Percentiles rank a stretch among this genome's conserved stretches.
These are phyloP conservation scores for Pulveroboletus sp. DNA, from an alignment of 768 basidiomycete species.

Conservation along the genomic window DNA sequence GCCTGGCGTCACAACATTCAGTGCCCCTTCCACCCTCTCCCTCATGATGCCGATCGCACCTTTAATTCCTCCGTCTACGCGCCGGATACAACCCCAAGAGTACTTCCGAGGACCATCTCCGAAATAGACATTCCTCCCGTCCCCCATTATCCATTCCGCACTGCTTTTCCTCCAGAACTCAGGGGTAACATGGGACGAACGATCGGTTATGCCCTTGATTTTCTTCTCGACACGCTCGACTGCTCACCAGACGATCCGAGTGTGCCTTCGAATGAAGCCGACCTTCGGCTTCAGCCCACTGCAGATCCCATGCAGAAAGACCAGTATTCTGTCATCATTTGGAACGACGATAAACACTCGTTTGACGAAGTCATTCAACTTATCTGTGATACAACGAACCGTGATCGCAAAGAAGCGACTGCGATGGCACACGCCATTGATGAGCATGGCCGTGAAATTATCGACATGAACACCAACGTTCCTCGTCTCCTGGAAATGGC, in stretches of 20 bases:
- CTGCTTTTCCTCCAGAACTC: conserved; percentile 56
- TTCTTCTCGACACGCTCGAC: conserved; percentile 76
- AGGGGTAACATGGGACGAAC: conserved; percentile 71
- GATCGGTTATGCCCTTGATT: conserved; percentile 75
- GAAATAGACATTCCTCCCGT: conserved; percentile 55
- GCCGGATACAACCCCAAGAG: conserved; percentile 39
- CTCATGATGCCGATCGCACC: conserved; percentile 14
- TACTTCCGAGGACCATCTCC: conserved; percentile 35
- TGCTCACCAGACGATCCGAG: conserved; percentile 74
- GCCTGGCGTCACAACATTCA: conserved; percentile 70
- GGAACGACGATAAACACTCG: conserved; percentile 98
- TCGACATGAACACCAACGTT: conserved; percentile 62
- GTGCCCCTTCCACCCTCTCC: conserved; percentile 74
- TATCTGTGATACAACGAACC: conserved; percentile 49
- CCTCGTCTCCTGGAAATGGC: conserved; percentile 69
- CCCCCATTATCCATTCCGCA: conserved; percentile 54
- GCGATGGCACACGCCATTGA: conserved; percentile 61
- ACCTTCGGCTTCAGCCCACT: conserved; percentile 67
- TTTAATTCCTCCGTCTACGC: conserved; percentile 12
- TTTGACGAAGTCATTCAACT: conserved; percentile 81
- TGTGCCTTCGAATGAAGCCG: conserved; percentile 62
- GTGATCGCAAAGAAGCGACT: conserved; percentile 52
- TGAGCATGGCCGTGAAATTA: conserved; percentile 74
- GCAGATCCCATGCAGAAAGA: conserved; percentile 78
- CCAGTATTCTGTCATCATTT: conserved; percentile 76